Evolutionary conservation across 2,329 filamentous ascomycete genomes (phyloP).

Genomic region (Clarireedia homoeocarpa): DNA sequence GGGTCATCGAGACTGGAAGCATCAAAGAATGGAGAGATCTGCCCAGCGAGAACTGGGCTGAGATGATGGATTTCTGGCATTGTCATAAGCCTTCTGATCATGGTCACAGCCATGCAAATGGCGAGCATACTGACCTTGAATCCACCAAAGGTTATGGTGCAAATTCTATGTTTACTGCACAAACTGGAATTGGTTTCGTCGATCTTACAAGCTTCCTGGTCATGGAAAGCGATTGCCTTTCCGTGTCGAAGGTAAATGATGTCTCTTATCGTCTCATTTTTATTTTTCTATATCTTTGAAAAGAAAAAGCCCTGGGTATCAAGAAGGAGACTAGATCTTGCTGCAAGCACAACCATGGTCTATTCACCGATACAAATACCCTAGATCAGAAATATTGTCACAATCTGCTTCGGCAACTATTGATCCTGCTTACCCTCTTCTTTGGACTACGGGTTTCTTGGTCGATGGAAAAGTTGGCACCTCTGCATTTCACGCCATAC

Average conservation of each 20-base stretch:
- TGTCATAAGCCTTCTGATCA: slow-evolving; percentile 82
- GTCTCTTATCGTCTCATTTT: not conserved
- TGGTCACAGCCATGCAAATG: slow-evolving; percentile 24
- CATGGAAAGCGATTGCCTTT: slow-evolving; percentile 53
- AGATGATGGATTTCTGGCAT: slow-evolving; percentile 99
- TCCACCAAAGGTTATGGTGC: slow-evolving; percentile 75
- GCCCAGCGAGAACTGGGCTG: slow-evolving; percentile 94
- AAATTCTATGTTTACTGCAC: slow-evolving; percentile 62
- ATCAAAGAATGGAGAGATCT: slow-evolving; percentile 76
- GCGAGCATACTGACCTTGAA: slow-evolving; percentile 30
- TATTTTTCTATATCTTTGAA: not conserved
- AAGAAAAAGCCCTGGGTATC: slow-evolving; percentile 33
- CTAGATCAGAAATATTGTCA: slow-evolving; percentile 40
- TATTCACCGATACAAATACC: slow-evolving; percentile 64
- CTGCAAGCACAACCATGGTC: slow-evolving; percentile 38
- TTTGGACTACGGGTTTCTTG: slow-evolving; percentile 35
- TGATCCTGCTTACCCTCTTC: slow-evolving; percentile 32
- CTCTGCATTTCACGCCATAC: slow-evolving; percentile 39
- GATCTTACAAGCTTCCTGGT: slow-evolving; percentile 74
- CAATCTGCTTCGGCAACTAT: slow-evolving; percentile 26
- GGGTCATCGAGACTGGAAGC: slow-evolving; percentile 30
- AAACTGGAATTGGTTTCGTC: slow-evolving; percentile 63
- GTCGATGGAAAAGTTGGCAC: slow-evolving; percentile 23
- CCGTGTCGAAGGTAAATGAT: not conserved
- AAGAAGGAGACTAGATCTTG: slow-evolving; percentile 56